A percentile compares a stretch with the other conserved stretches of the same genome.
phyloP scores from a whole-genome alignment of 331 rosid genomes.

The Pyrus hybrid region DNA sequence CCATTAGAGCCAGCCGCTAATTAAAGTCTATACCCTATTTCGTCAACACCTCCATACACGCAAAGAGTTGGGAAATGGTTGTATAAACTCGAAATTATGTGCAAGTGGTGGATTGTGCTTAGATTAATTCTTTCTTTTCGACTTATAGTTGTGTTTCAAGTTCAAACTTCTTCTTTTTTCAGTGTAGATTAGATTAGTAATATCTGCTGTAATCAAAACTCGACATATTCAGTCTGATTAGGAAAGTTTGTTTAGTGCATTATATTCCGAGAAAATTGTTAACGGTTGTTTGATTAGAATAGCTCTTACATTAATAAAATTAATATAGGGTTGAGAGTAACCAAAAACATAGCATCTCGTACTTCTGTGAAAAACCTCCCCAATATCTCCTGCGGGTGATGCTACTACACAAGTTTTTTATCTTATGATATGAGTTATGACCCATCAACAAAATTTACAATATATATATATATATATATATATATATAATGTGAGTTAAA shows the following conservation, averaged over 20 bases:
- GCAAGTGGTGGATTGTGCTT: neutral
- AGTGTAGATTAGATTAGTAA: too few species aligned
- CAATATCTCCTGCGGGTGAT: neutral
- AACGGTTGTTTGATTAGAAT: neutral
- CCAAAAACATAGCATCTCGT: too few species aligned
- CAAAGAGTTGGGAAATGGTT: neutral
- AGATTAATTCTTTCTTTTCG: too few species aligned
- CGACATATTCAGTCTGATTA: too few species aligned
- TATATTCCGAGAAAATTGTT: neutral
- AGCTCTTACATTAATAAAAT: neutral
- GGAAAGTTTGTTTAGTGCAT: neutral
- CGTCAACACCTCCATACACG: neutral
- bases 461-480: too few species aligned
- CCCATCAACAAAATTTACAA: neutral
- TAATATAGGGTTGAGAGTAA: neutral
- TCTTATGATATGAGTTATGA: neutral
- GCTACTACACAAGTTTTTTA: neutral
- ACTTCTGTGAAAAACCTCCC: neutral
- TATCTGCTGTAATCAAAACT: neutral
- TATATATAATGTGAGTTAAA: too few species aligned
- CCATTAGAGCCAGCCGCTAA: neutral
- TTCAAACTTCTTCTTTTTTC: fast-evolving
- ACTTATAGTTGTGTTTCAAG: neutral
- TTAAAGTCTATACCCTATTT: neutral
- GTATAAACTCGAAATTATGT: neutral